A percentile compares a stretch with the other conserved stretches of the same genome.
These are phyloP conservation scores for Schoenoplectus triqueter DNA, from an alignment of 202 grass and related monocot species.

Conservation along the genomic window DNA sequence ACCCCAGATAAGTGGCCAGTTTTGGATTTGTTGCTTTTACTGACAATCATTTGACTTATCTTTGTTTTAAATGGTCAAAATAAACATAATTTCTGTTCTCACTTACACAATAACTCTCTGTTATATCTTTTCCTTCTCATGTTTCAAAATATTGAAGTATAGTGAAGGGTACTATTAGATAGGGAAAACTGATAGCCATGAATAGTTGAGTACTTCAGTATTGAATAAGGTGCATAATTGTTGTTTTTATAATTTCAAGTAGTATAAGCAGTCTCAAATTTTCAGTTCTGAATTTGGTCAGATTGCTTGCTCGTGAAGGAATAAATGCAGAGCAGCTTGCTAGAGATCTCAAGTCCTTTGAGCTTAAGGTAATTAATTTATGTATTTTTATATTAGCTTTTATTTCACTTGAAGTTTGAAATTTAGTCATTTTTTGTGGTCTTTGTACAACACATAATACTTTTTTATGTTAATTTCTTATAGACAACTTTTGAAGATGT, in stretches of 20 bases:
- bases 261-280: background rate
- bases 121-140: background rate
- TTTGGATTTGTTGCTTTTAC: constrained; percentile 17
- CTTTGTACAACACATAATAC: background rate
- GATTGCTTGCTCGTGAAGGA: constrained; percentile 91
- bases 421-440: constrained; percentile 22
- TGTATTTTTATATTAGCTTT: constrained; percentile 6
- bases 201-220: background rate
- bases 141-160: background rate
- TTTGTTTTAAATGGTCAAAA: constrained; percentile 22
- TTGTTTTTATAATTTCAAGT: background rate
- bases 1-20: background rate
- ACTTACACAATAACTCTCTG: background rate
- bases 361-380: constrained; percentile 72
- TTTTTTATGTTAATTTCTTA: constrained; percentile 39
- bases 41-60: background rate
- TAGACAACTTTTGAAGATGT: constrained; percentile 98
- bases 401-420: constrained; percentile 18
- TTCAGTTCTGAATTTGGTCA: constrained; percentile 38
- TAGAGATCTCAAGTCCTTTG: constrained; percentile 92
- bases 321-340: constrained; percentile 89
- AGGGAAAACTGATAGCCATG: background rate
- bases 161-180: background rate
- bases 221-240: background rate
- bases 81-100: background rate